These are phyloP conservation scores for Dryas integrifolia DNA, from an alignment of 331 rosid species.

Conservation along the genomic window DNA sequence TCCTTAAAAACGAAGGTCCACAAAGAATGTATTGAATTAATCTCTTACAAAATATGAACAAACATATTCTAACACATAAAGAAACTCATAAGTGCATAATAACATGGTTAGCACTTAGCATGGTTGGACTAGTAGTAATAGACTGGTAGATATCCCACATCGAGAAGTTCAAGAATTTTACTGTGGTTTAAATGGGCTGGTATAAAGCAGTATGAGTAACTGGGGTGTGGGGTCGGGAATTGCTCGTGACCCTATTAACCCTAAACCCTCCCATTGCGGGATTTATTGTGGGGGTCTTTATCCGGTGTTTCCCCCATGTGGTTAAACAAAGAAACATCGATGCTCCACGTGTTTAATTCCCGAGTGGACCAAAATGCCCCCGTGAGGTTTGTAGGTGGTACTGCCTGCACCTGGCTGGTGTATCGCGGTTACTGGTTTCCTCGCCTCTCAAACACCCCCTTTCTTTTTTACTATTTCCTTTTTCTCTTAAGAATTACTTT, in stretches of 20 bases:
- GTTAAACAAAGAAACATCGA: background rate
- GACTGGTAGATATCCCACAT: too few species aligned
- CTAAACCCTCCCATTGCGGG: background rate
- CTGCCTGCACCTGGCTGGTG: background rate
- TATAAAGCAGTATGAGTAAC: background rate
- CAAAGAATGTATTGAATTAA: too few species aligned
- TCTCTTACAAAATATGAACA: too few species aligned
- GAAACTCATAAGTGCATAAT: too few species aligned
- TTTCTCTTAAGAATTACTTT: too few species aligned
- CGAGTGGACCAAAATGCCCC: background rate
- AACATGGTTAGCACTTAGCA: too few species aligned
- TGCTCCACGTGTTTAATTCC: background rate
- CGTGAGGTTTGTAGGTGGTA: background rate
- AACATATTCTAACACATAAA: too few species aligned
- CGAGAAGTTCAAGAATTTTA: too few species aligned
- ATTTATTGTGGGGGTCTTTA: background rate
- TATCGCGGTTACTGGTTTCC: background rate
- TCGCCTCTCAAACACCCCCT: background rate
- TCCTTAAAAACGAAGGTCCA: too few species aligned
- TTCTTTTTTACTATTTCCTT: too few species aligned
- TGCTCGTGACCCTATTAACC: background rate
- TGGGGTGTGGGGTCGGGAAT: background rate
- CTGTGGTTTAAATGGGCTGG: too few species aligned
- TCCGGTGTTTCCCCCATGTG: background rate
- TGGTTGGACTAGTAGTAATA: too few species aligned